phyloP scores from a whole-genome alignment of 163 green algal genomes.

The Coccomyxa subellipsoidea region DNA sequence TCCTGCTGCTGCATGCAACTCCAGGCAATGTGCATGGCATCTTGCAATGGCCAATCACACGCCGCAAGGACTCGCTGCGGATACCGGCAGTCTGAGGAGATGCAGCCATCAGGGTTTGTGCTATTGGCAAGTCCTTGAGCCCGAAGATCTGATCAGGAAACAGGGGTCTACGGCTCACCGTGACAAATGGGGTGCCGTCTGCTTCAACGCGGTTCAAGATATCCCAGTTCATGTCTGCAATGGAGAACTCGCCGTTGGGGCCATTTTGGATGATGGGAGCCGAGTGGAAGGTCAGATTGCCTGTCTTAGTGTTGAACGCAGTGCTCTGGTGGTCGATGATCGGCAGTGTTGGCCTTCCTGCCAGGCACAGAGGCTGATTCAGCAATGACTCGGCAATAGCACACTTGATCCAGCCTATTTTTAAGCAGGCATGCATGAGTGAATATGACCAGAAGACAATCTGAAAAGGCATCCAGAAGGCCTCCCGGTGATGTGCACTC shows the following conservation, averaged over 20 bases:
- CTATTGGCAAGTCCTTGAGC: background rate
- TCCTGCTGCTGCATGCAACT: no score
- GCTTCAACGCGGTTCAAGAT: background rate
- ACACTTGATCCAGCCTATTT: background rate
- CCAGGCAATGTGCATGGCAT: background rate
- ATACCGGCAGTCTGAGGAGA: background rate
- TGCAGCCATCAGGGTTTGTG: background rate
- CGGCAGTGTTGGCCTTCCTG: background rate
- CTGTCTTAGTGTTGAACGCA: background rate
- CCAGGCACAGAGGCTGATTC: background rate
- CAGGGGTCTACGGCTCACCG: background rate
- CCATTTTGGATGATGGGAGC: background rate
- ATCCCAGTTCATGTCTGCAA: background rate
- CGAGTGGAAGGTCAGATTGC: background rate
- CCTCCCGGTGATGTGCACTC: no score
- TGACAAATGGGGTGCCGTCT: background rate
- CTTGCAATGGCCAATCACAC: background rate
- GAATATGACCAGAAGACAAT: no score
- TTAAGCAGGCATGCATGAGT: background rate
- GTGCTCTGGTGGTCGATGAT: background rate
- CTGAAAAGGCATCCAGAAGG: no score
- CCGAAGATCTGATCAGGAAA: background rate
- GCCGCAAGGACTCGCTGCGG: background rate
- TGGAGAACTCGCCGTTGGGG: background rate
- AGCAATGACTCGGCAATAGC: background rate